A percentile compares a stretch with the other conserved stretches of the same genome.
phyloP scores from a whole-genome alignment of 495 filamentous ascomycete species.

The Jackrogersella multiformis region DNA sequence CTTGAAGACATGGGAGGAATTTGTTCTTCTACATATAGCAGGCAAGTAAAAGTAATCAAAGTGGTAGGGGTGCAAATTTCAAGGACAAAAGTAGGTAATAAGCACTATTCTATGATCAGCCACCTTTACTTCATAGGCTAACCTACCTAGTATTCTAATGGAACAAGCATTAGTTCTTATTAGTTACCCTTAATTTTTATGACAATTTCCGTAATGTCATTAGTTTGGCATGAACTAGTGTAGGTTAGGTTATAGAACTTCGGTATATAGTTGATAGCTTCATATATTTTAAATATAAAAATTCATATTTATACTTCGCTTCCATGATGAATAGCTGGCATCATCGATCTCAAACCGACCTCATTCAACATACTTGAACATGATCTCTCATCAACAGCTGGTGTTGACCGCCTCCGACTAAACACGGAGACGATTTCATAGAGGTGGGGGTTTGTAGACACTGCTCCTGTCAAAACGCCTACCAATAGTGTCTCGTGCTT shows the following conservation, averaged over 20 bases:
- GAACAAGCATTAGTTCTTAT: background rate
- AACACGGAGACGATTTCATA: background rate
- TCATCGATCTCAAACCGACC: no score
- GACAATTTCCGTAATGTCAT: background rate
- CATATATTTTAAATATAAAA: background rate
- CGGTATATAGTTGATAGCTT: slow-evolving; percentile 6
- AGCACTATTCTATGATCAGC: slow-evolving; percentile 1
- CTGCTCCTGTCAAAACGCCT: slow-evolving; percentile 2
- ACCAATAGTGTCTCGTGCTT: slow-evolving; percentile 1
- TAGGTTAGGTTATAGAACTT: no score
- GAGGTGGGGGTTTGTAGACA: background rate
- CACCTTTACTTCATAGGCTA: slow-evolving; percentile 30
- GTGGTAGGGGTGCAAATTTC: background rate
- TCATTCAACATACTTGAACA: no score
- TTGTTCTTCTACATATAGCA: background rate
- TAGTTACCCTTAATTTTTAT: background rate
- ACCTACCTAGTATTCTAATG: background rate
- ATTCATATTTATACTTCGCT: background rate
- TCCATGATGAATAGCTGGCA: background rate
- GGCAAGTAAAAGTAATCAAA: background rate
- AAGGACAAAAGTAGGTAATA: slow-evolving; percentile 13
- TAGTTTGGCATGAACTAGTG: background rate
- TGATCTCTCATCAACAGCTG: background rate
- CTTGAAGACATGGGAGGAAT: slow-evolving; percentile 1
- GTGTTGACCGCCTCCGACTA: background rate